A percentile compares a stretch with the other conserved stretches of the same genome.
phyloP scores from a whole-genome alignment of 768 basidiomycete species.

The Pulveroboletus sp. region DNA sequence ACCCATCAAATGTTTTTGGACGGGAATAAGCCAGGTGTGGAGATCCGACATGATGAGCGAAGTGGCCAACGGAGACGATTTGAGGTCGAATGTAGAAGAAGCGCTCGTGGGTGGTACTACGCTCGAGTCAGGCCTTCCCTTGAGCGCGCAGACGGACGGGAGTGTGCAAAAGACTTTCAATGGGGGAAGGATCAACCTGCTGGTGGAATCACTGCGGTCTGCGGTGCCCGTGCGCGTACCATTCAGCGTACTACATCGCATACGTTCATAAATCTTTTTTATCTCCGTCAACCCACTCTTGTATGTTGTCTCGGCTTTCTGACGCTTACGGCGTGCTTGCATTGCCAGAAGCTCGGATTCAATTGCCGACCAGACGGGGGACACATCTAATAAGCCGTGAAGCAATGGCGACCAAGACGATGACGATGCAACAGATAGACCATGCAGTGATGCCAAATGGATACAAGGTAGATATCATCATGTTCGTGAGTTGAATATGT shows the following conservation, averaged over 20 bases:
- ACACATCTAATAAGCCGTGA: slow-evolving; percentile 15
- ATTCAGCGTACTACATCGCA: slow-evolving; percentile 33
- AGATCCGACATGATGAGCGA: slow-evolving; percentile 43
- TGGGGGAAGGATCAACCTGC: slow-evolving; percentile 35
- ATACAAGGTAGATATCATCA: neutral
- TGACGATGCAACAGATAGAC: neutral
- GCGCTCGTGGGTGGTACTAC: neutral
- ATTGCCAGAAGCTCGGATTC: slow-evolving; percentile 28
- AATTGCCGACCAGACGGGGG: slow-evolving; percentile 13
- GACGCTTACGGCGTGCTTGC: slow-evolving; percentile 24
- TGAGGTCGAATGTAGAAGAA: slow-evolving; percentile 12
- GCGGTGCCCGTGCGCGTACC: neutral
- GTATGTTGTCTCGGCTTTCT: slow-evolving; percentile 26
- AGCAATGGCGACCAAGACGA: neutral
- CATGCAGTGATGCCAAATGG: neutral
- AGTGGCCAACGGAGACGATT: slow-evolving; percentile 28
- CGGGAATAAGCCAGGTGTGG: slow-evolving; percentile 43
- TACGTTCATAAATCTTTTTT: slow-evolving; percentile 40
- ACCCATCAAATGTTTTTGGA: slow-evolving; percentile 40
- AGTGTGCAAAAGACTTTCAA: slow-evolving; percentile 46
- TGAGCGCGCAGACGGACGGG: slow-evolving; percentile 39
- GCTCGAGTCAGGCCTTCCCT: slow-evolving; percentile 22
- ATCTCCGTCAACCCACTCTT: slow-evolving; percentile 32
- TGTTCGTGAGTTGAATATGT: neutral
- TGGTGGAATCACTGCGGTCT: neutral